A percentile compares a stretch with the other conserved stretches of the same genome.
These are phyloP conservation scores for Rubia tinctorum DNA, from an alignment of 305 asterid species.

Conservation along the genomic window DNA sequence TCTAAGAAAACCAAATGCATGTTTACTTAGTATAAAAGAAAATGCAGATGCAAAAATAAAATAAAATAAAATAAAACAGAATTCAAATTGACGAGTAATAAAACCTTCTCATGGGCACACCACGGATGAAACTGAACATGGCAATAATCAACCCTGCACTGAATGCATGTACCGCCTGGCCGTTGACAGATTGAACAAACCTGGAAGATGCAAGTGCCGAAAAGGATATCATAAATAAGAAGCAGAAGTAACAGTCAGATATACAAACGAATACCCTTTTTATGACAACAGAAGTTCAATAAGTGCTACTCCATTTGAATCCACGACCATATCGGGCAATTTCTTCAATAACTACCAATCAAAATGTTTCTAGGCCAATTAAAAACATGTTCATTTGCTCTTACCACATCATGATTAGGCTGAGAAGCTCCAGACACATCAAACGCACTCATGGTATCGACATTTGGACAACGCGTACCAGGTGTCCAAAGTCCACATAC, in stretches of 20 bases:
- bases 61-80: neutral
- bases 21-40: neutral
- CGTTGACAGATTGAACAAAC: slow-evolving; percentile 33
- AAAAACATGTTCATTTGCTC: neutral
- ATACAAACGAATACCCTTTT: neutral
- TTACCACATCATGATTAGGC: slow-evolving; percentile 22
- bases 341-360: neutral
- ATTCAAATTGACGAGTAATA: neutral
- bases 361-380: neutral
- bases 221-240: neutral
- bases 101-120: slow-evolving; percentile 41
- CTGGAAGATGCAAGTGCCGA: slow-evolving; percentile 11
- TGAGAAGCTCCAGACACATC: slow-evolving; percentile 32
- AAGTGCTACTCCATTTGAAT: neutral
- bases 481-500: slow-evolving; percentile 44
- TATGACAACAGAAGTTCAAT: neutral
- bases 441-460: slow-evolving; percentile 33
- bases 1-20: neutral
- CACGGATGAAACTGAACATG: slow-evolving; percentile 30
- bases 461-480: slow-evolving; percentile 27
- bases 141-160: slow-evolving; percentile 28
- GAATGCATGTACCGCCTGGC: slow-evolving; percentile 34
- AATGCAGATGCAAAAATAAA: neutral
- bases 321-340: neutral
- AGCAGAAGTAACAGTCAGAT: neutral